Conservation (phyloP, 164 flowering plant species). For the Vitis riparia region DNA sequence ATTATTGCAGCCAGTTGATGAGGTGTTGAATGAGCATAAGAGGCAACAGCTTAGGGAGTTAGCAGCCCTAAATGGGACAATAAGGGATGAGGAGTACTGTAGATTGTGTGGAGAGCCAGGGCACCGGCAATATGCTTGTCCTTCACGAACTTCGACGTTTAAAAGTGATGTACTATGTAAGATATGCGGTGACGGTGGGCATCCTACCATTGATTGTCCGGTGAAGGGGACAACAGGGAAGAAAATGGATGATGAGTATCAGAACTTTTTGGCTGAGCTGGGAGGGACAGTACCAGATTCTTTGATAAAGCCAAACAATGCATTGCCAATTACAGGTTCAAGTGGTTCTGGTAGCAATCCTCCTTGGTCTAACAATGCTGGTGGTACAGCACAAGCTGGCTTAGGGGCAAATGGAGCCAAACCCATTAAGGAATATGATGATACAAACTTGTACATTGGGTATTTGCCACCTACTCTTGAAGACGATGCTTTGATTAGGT, state of each 20-base stretch:
- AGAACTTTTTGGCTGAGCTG: constrained; percentile 86
- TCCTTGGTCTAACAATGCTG: constrained; percentile 72
- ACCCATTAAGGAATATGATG: constrained; percentile 73
- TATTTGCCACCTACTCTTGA: constrained; percentile 88
- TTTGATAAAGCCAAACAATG: constrained; percentile 39
- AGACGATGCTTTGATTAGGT: constrained; percentile 76
- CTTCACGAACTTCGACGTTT: constrained; percentile 73
- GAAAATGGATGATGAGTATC: constrained; percentile 97
- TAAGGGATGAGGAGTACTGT: constrained; percentile 92
- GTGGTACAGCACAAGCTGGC: constrained; percentile 45
- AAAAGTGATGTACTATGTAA: constrained; percentile 92
- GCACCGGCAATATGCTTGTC: constrained; percentile 91
- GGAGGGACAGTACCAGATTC: constrained; percentile 88
- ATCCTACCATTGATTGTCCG: constrained; percentile 94
- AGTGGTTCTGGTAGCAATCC: constrained; percentile 64
- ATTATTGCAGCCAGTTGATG: constrained; percentile 93
- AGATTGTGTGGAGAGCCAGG: constrained; percentile 96
- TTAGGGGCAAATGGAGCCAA: constrained; percentile 43
- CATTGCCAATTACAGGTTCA: constrained; percentile 48
- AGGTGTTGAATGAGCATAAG: constrained; percentile 91
- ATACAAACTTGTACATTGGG: constrained; percentile 86
- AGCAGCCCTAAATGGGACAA: constrained; percentile 92
- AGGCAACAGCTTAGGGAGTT: constrained; percentile 92
- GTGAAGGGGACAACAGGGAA: constrained; percentile 85
- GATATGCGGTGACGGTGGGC: constrained; percentile 98